Evolutionary conservation across 73 alveolate species (phyloP).

Genomic region (Urostyla sp.): DNA sequence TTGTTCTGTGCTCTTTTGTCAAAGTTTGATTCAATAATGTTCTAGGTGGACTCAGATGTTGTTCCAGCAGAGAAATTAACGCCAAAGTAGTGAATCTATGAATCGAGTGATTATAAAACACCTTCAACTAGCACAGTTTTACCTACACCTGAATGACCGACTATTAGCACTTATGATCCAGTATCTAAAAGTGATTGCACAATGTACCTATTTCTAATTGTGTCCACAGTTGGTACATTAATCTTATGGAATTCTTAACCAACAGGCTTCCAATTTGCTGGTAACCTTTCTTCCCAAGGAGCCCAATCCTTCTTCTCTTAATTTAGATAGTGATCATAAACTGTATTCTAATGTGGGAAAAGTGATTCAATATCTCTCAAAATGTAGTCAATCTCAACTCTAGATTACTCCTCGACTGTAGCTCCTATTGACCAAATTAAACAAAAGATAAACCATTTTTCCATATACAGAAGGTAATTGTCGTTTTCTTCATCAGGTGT

Average conservation of each 20-base stretch:
- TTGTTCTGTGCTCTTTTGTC: slow-evolving; percentile 98
- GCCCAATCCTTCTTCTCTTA: slow-evolving; percentile 99
- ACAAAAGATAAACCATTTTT: slow-evolving; percentile 92
- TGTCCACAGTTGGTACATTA: slow-evolving; percentile 96
- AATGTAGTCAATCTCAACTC: slow-evolving; percentile 81
- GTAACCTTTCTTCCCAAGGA: slow-evolving; percentile 97
- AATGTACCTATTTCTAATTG: slow-evolving; percentile 88
- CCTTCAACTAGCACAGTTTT: slow-evolving; percentile 95
- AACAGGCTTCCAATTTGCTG: slow-evolving; percentile 89
- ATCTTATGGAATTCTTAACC: slow-evolving; percentile 94
- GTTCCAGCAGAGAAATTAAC: slow-evolving; percentile 98
- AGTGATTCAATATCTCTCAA: slow-evolving; percentile 90
- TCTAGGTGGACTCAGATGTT: slow-evolving; percentile 89
- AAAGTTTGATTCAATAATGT: slow-evolving; percentile 95
- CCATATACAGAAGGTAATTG: slow-evolving; percentile 69
- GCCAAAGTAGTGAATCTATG: slow-evolving; percentile 82
- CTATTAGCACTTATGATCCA: slow-evolving; percentile 87
- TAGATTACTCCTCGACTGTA: slow-evolving; percentile 90
- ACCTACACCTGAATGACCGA: slow-evolving; percentile 99
- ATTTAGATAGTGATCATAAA: slow-evolving; percentile 95
- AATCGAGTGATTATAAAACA: slow-evolving; percentile 62
- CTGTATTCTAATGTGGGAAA: slow-evolving; percentile 89
- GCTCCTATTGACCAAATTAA: slow-evolving; percentile 96
- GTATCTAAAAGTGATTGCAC: slow-evolving; percentile 72
- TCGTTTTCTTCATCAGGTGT: slow-evolving; percentile 66